Evolutionary conservation across 2,329 filamentous ascomycete genomes (phyloP).

Genomic region (Sporothrix brunneoviolacea): DNA sequence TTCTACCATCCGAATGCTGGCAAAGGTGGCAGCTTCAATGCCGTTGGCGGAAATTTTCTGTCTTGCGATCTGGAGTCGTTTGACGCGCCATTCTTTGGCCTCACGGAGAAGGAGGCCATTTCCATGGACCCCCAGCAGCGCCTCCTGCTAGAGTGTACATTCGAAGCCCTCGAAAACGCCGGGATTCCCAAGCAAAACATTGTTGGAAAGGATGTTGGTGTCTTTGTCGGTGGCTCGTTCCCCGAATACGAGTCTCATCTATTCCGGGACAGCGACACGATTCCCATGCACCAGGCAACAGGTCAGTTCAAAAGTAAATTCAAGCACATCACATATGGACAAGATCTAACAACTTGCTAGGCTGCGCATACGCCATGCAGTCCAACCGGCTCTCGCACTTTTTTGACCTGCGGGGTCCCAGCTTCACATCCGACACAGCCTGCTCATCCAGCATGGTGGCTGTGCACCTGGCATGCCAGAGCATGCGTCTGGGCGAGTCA

Average conservation of each 20-base stretch:
- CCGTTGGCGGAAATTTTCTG: conserved; percentile 36
- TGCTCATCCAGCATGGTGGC: conserved; percentile 46
- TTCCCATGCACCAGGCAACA: conserved; percentile 47
- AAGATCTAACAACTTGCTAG: conserved; percentile 20
- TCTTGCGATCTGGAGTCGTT: conserved; percentile 40
- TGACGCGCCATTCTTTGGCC: conserved; percentile 45
- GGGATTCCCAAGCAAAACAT: conserved; percentile 42
- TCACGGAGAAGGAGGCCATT: conserved; percentile 42
- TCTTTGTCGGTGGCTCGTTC: conserved; percentile 42
- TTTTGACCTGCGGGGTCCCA: conserved; percentile 48
- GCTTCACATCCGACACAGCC: conserved; percentile 45
- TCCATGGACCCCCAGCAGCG: conserved; percentile 51
- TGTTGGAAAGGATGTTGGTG: conserved; percentile 41
- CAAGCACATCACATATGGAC: no score
- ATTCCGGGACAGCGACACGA: conserved; percentile 38
- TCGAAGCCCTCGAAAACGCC: conserved; percentile 48
- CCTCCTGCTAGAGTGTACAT: conserved; percentile 45
- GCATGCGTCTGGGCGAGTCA: conserved; percentile 40
- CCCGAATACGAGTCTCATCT: conserved; percentile 43
- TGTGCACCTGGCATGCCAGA: conserved; percentile 44
- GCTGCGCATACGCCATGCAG: conserved; percentile 44
- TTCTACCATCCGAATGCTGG: conserved; percentile 37
- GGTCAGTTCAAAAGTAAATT: conserved; percentile 27
- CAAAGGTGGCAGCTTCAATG: conserved; percentile 35
- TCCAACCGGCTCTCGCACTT: conserved; percentile 50